Evolutionary conservation across 2,329 filamentous ascomycete species (phyloP), one percentile per base, ranked within the genome.

Genomic region (Tolypocladium nubicola): DNA sequence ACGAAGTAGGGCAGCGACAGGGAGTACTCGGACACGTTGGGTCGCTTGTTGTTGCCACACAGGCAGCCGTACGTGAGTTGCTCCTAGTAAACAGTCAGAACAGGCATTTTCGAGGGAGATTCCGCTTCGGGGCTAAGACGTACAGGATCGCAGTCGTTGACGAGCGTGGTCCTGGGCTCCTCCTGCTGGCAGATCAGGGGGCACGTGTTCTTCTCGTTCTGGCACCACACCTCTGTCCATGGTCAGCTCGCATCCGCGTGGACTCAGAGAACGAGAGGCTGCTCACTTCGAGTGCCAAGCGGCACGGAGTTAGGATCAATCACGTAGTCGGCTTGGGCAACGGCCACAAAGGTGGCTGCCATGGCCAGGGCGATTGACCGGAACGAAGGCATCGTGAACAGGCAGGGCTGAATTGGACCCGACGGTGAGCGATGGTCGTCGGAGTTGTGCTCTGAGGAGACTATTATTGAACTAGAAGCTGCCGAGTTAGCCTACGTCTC

Each of bases 1-100:
- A 85, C 79, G 74, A 85, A 89, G 79, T 84, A 93, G 39, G 89
- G 89, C 33, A 94, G 77, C 1, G 89, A 92, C 64, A 90, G 79
- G 23, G 85, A 86, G 79, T 87, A 94, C 72, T 92, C 80, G 66
- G 86, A 83, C 53, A 89, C 73, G 73, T 92, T 91, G 63, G 89
- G 89, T 55, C 80, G 73, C 60, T 79, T 69, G 68, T 82, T 81
- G 68, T 87, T 79, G 61, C 79, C 78, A 76, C 89, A 94, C 64
- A 90, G 76, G 71, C 89, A 94, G 61, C 79, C 76, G 73, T 87
- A 93, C n/a, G 75, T 78, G 54, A 93, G 79, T 23, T 76, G 74
- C 55, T 78, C 67, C 82, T 86, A 56, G n/a, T 4, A 7, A 11
- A 47, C 23, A 26, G 33, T 58, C 35, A 56, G 57, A 30, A 19